Percentiles rank a stretch among this genome's conserved stretches.
These are phyloP conservation scores for Neohortaea acidophila DNA, from an alignment of 495 filamentous ascomycete genomes.

Conservation along the genomic window DNA sequence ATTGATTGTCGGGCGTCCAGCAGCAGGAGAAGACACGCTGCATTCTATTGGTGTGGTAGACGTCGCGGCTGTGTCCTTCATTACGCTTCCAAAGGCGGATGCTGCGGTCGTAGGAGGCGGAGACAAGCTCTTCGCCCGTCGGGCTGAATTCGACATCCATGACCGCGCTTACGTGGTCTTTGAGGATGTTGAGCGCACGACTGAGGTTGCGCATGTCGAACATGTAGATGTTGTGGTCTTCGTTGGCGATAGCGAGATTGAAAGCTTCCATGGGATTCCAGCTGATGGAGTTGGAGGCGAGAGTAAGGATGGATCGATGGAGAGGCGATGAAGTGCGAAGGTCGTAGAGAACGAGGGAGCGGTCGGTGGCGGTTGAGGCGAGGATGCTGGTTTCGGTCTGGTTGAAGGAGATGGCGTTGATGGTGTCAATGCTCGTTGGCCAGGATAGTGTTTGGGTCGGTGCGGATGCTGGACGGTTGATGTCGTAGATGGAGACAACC, in stretches of 20 bases:
- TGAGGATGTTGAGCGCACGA: conserved; percentile 76
- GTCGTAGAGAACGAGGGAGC: conserved; percentile 77
- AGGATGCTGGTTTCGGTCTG: conserved; percentile 84
- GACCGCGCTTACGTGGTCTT: conserved; percentile 89
- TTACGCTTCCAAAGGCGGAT: conserved; percentile 67
- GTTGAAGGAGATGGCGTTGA: conserved; percentile 80
- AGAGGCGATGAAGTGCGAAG: conserved; percentile 75
- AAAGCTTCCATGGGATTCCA: conserved; percentile 97
- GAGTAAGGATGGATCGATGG: conserved; percentile 57
- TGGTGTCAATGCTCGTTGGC: conserved; percentile 82
- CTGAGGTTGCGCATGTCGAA: conserved; percentile 80
- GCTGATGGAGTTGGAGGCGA: conserved; percentile 68
- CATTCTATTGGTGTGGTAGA: conserved; percentile 97
- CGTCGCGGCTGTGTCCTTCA: conserved; percentile 70
- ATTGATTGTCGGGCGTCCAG: conserved; percentile 79
- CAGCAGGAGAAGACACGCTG: conserved; percentile 78
- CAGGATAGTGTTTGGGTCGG: conserved; percentile 69
- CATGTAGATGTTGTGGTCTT: conserved; percentile 65
- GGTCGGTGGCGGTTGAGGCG: conserved; percentile 67
- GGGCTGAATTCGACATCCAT: conserved; percentile 96
- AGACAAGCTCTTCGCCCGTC: conserved; percentile 86
- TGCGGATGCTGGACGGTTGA: conserved; percentile 53
- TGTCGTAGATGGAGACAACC: conserved; percentile 74
- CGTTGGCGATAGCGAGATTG: conserved; percentile 72
- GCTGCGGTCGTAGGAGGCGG: conserved; percentile 72